Evolutionary conservation across 495 filamentous ascomycete genomes (phyloP).

Genomic region (Neurospora discreta): DNA sequence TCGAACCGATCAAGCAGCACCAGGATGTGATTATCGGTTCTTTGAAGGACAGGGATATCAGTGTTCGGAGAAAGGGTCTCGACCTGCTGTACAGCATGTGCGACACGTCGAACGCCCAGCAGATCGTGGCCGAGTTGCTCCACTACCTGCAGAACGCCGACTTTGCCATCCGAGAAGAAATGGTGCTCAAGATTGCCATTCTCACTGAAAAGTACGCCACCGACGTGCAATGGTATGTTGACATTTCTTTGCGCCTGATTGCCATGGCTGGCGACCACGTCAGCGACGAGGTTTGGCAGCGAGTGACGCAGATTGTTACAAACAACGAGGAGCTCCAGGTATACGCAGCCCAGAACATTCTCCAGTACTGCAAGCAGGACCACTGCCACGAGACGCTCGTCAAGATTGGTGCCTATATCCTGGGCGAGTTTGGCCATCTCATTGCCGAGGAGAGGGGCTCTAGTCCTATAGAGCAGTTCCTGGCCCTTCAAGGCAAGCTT

Average conservation of each 20-base stretch:
- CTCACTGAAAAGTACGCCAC: constrained; percentile 97
- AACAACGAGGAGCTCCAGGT: constrained; percentile 98
- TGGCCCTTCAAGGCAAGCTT: constrained; percentile 86
- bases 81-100: constrained; percentile 99
- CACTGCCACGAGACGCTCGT: constrained; percentile 93
- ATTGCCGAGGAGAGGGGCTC: constrained; percentile 90
- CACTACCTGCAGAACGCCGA: constrained; percentile 94
- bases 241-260: constrained; percentile 88
- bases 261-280: constrained; percentile 97
- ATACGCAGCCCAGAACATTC: constrained; percentile 85
- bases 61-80: constrained; percentile 87
- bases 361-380: constrained; percentile 82
- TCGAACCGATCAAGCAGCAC: constrained; percentile 97
- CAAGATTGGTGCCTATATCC: constrained; percentile 91
- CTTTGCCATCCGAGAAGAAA: constrained; percentile 95
- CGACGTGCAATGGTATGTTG: constrained; percentile 98
- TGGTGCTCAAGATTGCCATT: constrained; percentile 98
- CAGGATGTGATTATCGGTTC: constrained; percentile 92
- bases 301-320: constrained; percentile 97
- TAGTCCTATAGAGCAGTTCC: constrained; percentile 95
- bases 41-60: constrained; percentile 92
- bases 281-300: constrained; percentile 98
- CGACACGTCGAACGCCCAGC: constrained; percentile 79
- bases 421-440: constrained; percentile 95
- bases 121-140: constrained; percentile 87